Evolutionary conservation across 257 asterid genomes (phyloP).

Genomic region (Gardenia jasminoides): DNA sequence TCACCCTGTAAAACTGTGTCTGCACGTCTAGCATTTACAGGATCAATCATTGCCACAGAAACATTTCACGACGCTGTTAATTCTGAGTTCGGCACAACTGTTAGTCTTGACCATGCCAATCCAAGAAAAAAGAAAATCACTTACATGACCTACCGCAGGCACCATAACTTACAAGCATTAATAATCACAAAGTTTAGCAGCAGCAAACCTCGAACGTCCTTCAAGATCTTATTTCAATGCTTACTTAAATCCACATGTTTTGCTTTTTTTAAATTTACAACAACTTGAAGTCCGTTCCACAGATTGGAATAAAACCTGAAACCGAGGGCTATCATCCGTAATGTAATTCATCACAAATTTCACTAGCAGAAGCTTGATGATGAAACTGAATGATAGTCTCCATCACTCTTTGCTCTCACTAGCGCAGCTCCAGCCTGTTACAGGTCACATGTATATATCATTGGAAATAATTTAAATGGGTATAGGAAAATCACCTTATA

Average conservation of each 20-base stretch:
- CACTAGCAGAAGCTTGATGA: conserved; percentile 4
- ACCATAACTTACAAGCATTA: neutral
- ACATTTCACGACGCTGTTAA: neutral
- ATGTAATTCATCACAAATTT: neutral
- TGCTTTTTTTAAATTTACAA: conserved; percentile 7
- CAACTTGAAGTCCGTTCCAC: neutral
- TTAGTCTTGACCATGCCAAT: neutral
- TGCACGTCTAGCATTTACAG: neutral
- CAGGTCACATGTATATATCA: neutral
- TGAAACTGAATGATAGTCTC: neutral
- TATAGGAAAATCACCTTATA: neutral
- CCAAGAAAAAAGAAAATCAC: neutral
- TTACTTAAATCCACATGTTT: conserved; percentile 4
- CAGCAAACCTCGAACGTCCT: conserved; percentile 1
- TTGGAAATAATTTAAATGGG: neutral
- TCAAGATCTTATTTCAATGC: conserved; percentile 2
- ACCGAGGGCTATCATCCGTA: neutral
- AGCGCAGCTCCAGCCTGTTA: conserved; percentile 26
- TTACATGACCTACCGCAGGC: neutral
- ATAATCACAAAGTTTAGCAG: neutral
- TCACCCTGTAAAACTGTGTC: neutral
- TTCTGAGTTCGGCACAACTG: neutral
- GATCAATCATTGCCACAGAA: neutral
- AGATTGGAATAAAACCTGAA: neutral
- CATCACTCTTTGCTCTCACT: neutral